Conservation (phyloP, 257 asterid species). For the Linaria vulgaris region DNA sequence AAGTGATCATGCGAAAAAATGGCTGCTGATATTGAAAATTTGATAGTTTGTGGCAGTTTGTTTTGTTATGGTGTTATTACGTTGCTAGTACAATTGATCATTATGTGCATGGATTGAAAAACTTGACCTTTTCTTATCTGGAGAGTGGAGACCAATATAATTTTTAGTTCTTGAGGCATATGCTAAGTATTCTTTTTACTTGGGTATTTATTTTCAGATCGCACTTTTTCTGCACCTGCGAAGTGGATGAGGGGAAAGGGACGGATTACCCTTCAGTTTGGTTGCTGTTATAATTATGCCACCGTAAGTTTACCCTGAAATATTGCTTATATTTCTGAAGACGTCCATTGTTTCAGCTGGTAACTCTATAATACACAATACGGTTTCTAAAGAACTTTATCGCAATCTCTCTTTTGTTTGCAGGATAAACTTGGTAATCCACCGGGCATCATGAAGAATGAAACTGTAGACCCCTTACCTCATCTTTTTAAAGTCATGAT, state of each 20-base stretch:
- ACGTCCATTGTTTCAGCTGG: not conserved
- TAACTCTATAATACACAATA: conserved; percentile 5
- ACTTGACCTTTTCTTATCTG: no score
- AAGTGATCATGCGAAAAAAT: not conserved
- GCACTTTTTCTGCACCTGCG: conserved; percentile 74
- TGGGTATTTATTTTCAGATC: conserved; percentile 39
- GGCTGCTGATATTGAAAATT: conserved; percentile 5
- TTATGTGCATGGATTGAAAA: no score
- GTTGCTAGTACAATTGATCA: no score
- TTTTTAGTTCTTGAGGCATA: not conserved
- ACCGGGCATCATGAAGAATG: conserved; percentile 73
- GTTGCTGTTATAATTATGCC: conserved; percentile 87
- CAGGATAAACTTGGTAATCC: conserved; percentile 83
- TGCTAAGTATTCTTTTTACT: conserved; percentile 7
- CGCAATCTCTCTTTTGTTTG: not conserved
- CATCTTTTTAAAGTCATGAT: conserved; percentile 64
- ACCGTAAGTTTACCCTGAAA: conserved; percentile 36
- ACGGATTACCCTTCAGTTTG: conserved; percentile 79
- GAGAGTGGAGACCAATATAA: no score
- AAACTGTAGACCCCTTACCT: conserved; percentile 75
- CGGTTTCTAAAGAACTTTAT: not conserved
- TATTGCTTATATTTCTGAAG: conserved; percentile 13
- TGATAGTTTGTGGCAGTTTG: conserved; percentile 1
- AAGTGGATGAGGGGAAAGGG: conserved; percentile 97
- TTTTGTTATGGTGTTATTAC: not conserved